These are phyloP conservation scores for Phytophthora tentaculata DNA, from an alignment of 352 stramenopile species.

Conservation along the genomic window DNA sequence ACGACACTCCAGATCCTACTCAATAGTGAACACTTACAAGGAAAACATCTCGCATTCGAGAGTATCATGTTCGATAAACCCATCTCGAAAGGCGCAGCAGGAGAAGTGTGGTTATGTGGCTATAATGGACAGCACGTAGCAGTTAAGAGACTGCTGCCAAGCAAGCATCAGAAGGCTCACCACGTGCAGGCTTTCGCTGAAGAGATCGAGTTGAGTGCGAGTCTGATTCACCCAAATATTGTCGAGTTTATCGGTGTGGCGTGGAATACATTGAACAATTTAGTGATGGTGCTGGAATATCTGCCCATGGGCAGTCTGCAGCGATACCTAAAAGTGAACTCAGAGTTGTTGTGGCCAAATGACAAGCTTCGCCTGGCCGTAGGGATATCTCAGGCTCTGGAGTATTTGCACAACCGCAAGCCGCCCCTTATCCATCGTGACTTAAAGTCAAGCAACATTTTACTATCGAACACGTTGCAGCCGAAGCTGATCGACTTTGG, in stretches of 20 bases:
- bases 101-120: constrained; percentile 44
- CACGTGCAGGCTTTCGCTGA: constrained; percentile 40
- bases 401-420: constrained; percentile 34
- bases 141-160: constrained; percentile 49
- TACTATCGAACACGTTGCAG: constrained; percentile 66
- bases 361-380: constrained; percentile 38
- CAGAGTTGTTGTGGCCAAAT: constrained; percentile 38
- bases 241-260: constrained; percentile 58
- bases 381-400: constrained; percentile 35
- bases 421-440: constrained; percentile 43
- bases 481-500: constrained; percentile 89
- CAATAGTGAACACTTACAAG: constrained; percentile 18
- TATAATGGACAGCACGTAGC: constrained; percentile 39
- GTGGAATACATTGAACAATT: constrained; percentile 57
- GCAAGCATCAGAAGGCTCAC: constrained; percentile 33
- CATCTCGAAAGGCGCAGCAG: constrained; percentile 39
- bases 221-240: constrained; percentile 57
- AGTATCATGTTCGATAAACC: constrained; percentile 26
- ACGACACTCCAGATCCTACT: constrained; percentile 31
- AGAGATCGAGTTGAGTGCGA: constrained; percentile 50
- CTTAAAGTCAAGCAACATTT: constrained; percentile 56
- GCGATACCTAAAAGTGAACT: constrained; percentile 30
- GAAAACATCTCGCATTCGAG: constrained; percentile 29
- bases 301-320: constrained; percentile 39
- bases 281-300: constrained; percentile 53